Evolutionary conservation across 345 rosid species (phyloP), one percentile per base, ranked within the genome.

Genomic region (Excoecaria cochinchinensis): DNA sequence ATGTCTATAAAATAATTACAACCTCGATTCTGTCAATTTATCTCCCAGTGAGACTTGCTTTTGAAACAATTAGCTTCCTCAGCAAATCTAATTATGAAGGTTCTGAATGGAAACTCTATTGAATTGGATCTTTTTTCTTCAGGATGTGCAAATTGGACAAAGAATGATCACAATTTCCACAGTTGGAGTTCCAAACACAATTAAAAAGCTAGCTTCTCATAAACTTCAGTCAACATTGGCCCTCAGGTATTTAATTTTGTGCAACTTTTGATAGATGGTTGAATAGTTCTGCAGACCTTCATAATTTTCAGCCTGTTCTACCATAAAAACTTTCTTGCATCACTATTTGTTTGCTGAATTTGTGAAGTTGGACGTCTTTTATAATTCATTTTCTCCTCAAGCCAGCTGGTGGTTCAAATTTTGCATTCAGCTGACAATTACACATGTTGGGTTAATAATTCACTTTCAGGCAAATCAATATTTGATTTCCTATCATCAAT

Each of bases 141-240:
- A 95, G 99, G 99, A 95, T 73, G 87, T 95, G 81, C 92, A 89
- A 82, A 95, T 93, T 74, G 98, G 99, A 66, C 98, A 93, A 89
- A 84, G 98, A 81, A 93, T 95, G 99, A 91, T 93, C 63, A 95
- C 99, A 73, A 93, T 95, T 77, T 91, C 98, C 39, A 89, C 97
- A 0, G 98, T 95, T 63, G 99, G 99, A 70, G 98, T 93, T 76
- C 99, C 99, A 10, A 95, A 93, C 89, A 93, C 99, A 66, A 90
- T 95, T 62, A 90, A 86, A 79, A 95, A 82, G 84, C 91, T 95
- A 75, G 97, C 97, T 72, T 80, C 97, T 84, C 89, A 89, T 80
- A 95, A 95, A 75, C 97, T 95, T 76, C 98, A 93, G 82, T 95
- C 99, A 47, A 93, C 99, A 39, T 84, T 95, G 86, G 99, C 99